Base-by-base conservation (phyloP, 768 basidiomycete genomes). In the Austroboletus eburneus region DNA sequence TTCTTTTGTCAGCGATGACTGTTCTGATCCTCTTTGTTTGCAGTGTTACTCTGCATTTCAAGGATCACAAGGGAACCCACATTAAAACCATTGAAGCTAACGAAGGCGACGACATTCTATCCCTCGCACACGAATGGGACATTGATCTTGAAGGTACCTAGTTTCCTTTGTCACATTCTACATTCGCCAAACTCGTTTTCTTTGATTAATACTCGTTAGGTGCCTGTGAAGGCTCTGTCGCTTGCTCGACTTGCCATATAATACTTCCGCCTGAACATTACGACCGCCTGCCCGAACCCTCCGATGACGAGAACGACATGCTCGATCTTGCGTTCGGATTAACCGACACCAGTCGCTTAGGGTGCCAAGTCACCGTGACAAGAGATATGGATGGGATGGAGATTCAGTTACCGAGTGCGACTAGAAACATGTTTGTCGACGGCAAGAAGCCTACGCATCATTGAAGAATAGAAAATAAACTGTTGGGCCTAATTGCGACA, bases 301-400 rank as follows among this genome's bases (percentile, higher is more conserved):
- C 88, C 45, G 95, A 98, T 55, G 95, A 99, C 62, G 95, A 99
- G 70, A 99, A 97, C 59, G 94, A 92, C 58, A 93, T 94, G 91
- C 78, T 99, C 32, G 95, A 97, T 66, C 90, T 98, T 78, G 95
- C 95, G 4, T 98, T 97, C 58, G 96, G 91, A 1, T 74, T 98
- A 43, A 94, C 92, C 1, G 95, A 97, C 59, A 97, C 95, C 56
- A 95, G 87, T 51, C 73, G 83, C 9, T 69, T 90, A 17, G 87
- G 87, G 0, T 88, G 87, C 59, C 87, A 88, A 62, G 84, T 88
- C 63, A 66, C 83, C 43, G 66, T 99, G 23, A 90, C 85, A 9
- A 80, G 73, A 46, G 88, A 88, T 40, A 65, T 97, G 56, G 87
- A 96, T 59, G 93, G 90, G 20, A 83, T 95, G 63, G 79, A 77